Evolutionary conservation across 164 flowering plant species (phyloP).

Genomic region (Umbellularia californica): DNA sequence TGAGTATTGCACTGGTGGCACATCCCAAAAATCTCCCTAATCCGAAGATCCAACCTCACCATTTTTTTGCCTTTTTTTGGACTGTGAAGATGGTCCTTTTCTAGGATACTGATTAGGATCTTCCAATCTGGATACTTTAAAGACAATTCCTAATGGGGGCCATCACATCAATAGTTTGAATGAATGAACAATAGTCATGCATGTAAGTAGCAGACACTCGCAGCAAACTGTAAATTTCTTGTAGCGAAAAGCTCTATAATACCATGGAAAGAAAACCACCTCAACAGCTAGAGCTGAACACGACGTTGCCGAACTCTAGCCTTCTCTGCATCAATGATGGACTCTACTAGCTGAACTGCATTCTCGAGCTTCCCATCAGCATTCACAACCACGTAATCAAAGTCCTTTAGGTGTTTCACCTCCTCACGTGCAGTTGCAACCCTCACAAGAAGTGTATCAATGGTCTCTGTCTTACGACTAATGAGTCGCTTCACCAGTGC

Average conservation of each 20-base stretch:
- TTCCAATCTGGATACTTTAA: not conserved
- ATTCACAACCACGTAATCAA: conserved; percentile 93
- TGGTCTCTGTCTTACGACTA: conserved; percentile 68
- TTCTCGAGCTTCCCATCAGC: conserved; percentile 66
- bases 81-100: not conserved
- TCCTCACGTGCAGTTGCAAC: conserved; percentile 81
- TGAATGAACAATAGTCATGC: not conserved
- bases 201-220: not conserved
- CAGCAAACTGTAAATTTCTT: not conserved
- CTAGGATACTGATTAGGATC: not conserved
- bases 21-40: not conserved
- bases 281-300: conserved; percentile 29
- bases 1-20: not conserved
- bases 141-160: not conserved
- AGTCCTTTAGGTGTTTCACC: conserved; percentile 54
- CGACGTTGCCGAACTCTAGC: conserved; percentile 65
- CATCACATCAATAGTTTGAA: not conserved
- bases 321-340: conserved; percentile 87
- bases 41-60: not conserved
- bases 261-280: not conserved
- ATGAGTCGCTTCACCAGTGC: conserved; percentile 68
- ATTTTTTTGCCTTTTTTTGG: not conserved
- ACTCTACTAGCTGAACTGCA: conserved; percentile 59
- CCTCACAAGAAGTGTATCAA: conserved; percentile 63
- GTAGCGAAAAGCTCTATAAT: not conserved